Base-by-base conservation (phyloP, 2,329 filamentous ascomycete genomes). In the Byssochlamys sp. region DNA sequence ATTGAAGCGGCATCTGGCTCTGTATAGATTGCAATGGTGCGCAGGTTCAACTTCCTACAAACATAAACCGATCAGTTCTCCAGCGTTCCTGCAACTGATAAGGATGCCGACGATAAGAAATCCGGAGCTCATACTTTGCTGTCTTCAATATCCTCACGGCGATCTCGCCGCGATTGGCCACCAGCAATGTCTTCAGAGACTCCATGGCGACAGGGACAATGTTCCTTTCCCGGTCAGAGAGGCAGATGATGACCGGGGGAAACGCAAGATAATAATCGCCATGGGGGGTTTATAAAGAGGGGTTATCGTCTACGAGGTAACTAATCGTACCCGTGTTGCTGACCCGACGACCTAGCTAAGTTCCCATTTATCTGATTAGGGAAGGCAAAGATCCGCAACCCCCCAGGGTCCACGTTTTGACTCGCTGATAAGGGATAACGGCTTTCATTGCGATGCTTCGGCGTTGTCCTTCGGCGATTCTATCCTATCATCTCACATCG, bases 101-200 rank as follows among this genome's bases (percentile, higher is more conserved):
- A 51, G 49, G 25, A 28, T 19, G 7, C 11, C 12, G 50, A 35
- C 14, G 25, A n/a, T 25, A 31, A 27, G 25, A 10, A 31, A 19
- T 52, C 19, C 14, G 26, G 24, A 55, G 51, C 19, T 27, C 62
- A 33, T 65, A 72, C 69, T 72, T 77, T 7, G 78, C 78, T n/a
- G 80, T 78, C 64, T 69, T 77, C 64, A 78, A 76, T 57, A 82
- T 78, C 29, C 82, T 77, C 31, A 75, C 73, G 2, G 81, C 80
- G 55, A 84, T 84, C 65, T 84, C 82, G 52, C 81, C 83, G 52
- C 83, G 74, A 66, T 86, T 85, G 9, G 82, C 82, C 53, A 85
- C 76, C 11, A 86, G 69, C 19, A 85, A 62, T 11, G 73, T 80
- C 64, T 78, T 79, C 33, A 83, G 57, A n/a, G 57, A 61, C 56